These are phyloP conservation scores for Plantago ovata DNA, from an alignment of 257 asterid genomes.

Conservation along the genomic window DNA sequence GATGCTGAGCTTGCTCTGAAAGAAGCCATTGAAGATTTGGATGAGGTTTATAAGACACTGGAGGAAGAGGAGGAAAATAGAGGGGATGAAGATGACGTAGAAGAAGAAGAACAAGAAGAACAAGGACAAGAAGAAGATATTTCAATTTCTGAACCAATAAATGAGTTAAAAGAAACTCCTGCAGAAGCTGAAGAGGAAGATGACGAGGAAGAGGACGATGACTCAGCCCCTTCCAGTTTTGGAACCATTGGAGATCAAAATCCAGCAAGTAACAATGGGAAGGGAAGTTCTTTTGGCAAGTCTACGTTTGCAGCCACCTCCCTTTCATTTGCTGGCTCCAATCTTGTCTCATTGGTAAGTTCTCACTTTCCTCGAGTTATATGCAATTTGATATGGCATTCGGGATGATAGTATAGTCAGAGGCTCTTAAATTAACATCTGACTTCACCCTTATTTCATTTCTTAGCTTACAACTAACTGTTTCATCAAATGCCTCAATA, in stretches of 20 bases:
- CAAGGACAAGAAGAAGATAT: conserved; percentile 36
- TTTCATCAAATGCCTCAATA: not conserved
- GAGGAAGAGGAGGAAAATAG: conserved; percentile 76
- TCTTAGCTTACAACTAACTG: not conserved
- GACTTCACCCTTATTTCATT: not conserved
- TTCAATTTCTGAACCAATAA: conserved; percentile 33
- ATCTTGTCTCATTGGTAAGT: conserved; percentile 55
- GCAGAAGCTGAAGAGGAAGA: conserved; percentile 42
- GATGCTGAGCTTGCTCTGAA: conserved; percentile 76
- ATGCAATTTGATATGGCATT: too few species aligned
- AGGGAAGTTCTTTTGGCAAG: conserved; percentile 47
- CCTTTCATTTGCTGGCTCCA: conserved; percentile 47
- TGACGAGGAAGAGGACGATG: conserved; percentile 57
- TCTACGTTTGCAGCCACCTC: conserved; percentile 88
- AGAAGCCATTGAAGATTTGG: conserved; percentile 76
- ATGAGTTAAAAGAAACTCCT: conserved; percentile 26
- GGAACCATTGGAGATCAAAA: conserved; percentile 56
- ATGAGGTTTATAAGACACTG: conserved; percentile 56
- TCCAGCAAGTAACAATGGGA: conserved; percentile 31
- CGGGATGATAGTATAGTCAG: too few species aligned
- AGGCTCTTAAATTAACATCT: not conserved
- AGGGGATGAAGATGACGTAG: conserved; percentile 40
- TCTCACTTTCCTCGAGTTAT: conserved; percentile 5
- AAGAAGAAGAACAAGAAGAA: conserved; percentile 39
- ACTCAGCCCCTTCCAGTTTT: conserved; percentile 60